phyloP scores from a whole-genome alignment of 2,329 filamentous ascomycete genomes.

The Trichoderma simmonsii region DNA sequence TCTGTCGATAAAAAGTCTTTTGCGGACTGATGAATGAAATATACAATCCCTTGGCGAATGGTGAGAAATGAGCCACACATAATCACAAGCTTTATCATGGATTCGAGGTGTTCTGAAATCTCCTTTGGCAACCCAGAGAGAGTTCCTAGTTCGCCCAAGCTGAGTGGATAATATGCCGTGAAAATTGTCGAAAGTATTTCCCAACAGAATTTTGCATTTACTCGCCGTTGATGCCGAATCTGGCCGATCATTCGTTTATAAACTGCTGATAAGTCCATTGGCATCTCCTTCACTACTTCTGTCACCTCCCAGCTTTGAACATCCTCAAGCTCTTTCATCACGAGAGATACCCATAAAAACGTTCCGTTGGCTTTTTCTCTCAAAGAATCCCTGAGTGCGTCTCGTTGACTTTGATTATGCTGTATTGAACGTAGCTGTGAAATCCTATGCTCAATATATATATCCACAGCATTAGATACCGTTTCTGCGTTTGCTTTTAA shows the following conservation, averaged over 20 bases:
- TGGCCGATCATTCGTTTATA: background rate
- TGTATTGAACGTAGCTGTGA: background rate
- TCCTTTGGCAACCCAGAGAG: background rate
- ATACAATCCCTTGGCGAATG: conserved; percentile 29
- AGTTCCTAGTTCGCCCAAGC: background rate
- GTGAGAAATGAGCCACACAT: conserved; percentile 39
- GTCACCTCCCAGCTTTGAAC: background rate
- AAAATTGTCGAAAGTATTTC: background rate
- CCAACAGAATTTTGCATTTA: background rate
- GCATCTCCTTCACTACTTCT: background rate
- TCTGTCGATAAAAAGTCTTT: conserved; percentile 37
- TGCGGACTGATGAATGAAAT: conserved; percentile 43
- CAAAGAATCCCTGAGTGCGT: background rate
- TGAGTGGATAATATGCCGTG: background rate
- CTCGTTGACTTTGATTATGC: background rate
- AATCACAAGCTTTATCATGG: background rate
- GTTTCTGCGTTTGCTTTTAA: background rate
- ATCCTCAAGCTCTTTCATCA: background rate
- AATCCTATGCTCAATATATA: background rate
- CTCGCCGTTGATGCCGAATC: background rate
- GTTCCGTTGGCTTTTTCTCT: background rate
- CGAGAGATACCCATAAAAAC: background rate
- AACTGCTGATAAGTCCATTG: background rate
- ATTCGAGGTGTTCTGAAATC: background rate
- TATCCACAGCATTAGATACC: background rate